A percentile compares a stretch with the other conserved stretches of the same genome.
These are phyloP conservation scores for Saccharomyces mikatae DNA, from an alignment of 805 yeast genomes.

Conservation along the genomic window DNA sequence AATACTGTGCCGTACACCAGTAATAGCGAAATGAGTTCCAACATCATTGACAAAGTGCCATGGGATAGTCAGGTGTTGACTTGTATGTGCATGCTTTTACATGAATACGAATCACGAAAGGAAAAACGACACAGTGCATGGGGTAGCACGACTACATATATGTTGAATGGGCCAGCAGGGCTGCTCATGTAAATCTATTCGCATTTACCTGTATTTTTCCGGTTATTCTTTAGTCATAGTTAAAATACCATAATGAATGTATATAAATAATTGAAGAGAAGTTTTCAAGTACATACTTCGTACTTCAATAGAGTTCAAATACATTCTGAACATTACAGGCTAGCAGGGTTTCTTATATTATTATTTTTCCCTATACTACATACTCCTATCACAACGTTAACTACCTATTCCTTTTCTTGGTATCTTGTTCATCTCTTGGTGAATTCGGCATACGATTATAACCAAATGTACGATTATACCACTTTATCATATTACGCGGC, in stretches of 20 bases:
- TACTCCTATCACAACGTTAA: not conserved
- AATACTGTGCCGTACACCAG: not conserved
- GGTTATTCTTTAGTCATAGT: not conserved
- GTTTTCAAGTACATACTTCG: not conserved
- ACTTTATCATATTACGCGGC: constrained; percentile 43
- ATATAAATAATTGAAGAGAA: not conserved
- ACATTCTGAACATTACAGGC: not conserved
- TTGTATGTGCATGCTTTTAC: constrained; percentile 29
- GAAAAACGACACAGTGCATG: constrained; percentile 18
- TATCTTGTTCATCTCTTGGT: constrained; percentile 7
- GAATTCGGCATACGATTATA: constrained; percentile 16
- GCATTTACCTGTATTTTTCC: not conserved
- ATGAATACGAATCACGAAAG: constrained; percentile 28
- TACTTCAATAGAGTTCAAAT: not conserved
- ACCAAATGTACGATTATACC: constrained; percentile 35
- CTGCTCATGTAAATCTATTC: not conserved
- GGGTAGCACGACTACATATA: not conserved
- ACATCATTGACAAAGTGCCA: constrained; percentile 12
- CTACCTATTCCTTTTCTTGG: constrained; percentile 1
- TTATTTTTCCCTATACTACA: not conserved
- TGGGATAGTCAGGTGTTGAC: constrained; percentile 24
- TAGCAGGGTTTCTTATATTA: not conserved
- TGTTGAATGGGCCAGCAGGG: not conserved
- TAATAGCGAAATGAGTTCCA: not conserved
- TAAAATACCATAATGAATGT: too few relatives aligned